Evolutionary conservation across 768 basidiomycete species (phyloP).

Genomic region (Thelephora aurantiotincta): DNA sequence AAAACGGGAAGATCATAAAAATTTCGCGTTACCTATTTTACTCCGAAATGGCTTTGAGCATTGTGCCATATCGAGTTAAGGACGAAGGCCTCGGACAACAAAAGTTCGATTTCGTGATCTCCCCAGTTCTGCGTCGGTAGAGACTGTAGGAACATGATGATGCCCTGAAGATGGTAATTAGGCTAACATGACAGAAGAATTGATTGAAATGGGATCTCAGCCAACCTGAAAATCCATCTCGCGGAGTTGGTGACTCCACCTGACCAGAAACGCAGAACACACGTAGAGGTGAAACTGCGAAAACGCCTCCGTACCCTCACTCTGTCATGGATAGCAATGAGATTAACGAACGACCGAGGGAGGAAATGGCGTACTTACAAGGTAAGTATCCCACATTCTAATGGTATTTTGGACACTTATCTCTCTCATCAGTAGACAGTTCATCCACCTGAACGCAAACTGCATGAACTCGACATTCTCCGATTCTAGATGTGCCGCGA

Average conservation of each 20-base stretch:
- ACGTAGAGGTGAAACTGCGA: conserved; percentile 98
- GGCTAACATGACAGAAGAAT: neutral
- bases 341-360: neutral
- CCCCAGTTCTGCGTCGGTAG: conserved; percentile 89
- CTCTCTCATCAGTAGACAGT: conserved; percentile 95
- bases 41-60: conserved; percentile 75
- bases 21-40: conserved; percentile 21
- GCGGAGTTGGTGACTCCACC: conserved; percentile 86
- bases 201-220: conserved; percentile 1
- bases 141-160: conserved; percentile 97
- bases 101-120: conserved; percentile 90
- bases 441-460: conserved; percentile 99
- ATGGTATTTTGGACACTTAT: conserved; percentile 94
- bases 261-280: conserved; percentile 91
- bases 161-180: conserved; percentile 44
- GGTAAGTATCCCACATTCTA: conserved; percentile 99
- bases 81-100: conserved; percentile 92
- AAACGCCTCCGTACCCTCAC: conserved; percentile 95
- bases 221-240: conserved; percentile 97
- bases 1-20: too few species aligned
- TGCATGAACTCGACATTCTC: conserved; percentile 99
- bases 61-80: conserved; percentile 89
- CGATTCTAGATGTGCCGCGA: conserved; percentile 73
- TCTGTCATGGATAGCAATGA: conserved; percentile 29
- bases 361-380: conserved; percentile 40